A percentile compares a stretch with the other conserved stretches of the same genome.
Conservation (phyloP, 2,329 filamentous ascomycete genomes). For the Xylariaceae sp. region DNA sequence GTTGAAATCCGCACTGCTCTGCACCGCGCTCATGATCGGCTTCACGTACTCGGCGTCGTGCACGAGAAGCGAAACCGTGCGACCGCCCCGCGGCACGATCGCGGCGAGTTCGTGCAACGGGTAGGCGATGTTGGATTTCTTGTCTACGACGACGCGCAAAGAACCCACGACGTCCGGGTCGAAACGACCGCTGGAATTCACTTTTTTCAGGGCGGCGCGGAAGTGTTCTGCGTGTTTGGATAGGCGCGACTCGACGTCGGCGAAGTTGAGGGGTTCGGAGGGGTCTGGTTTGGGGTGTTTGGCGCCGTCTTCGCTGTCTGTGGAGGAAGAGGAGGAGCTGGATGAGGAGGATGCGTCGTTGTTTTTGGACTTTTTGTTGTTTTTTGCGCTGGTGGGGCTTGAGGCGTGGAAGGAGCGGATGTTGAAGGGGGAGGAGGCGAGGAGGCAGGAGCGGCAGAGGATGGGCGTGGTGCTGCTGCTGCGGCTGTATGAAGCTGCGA, state of each 20-base stretch:
- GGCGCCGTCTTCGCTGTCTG: slow-evolving; percentile 10
- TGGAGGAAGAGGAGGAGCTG: neutral
- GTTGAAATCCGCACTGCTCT: slow-evolving; percentile 50
- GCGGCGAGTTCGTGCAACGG: slow-evolving; percentile 52
- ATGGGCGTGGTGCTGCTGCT: neutral
- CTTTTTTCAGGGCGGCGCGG: slow-evolving; percentile 37
- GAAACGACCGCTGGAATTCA: slow-evolving; percentile 47
- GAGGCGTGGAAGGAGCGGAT: slow-evolving; percentile 12
- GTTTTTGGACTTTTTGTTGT: slow-evolving; percentile 12
- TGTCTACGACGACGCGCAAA: slow-evolving; percentile 37
- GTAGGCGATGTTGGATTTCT: slow-evolving; percentile 33
- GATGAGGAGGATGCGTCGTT: neutral
- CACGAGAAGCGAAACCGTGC: slow-evolving; percentile 35
- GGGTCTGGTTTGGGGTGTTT: slow-evolving; percentile 34
- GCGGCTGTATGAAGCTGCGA: slow-evolving; percentile 7
- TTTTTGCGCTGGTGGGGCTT: neutral
- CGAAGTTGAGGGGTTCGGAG: slow-evolving; percentile 45
- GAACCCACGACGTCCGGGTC: slow-evolving; percentile 46
- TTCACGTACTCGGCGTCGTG: slow-evolving; percentile 43
- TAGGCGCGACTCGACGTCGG: slow-evolving; percentile 43
- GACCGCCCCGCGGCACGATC: slow-evolving; percentile 44
- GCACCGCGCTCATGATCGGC: slow-evolving; percentile 52
- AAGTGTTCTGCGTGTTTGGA: slow-evolving; percentile 39
- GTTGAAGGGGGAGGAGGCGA: neutral
- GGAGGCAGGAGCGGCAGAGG: neutral